Conservation (phyloP, 2,329 filamentous ascomycete genomes). For the Fusarium solani-melongenae region DNA sequence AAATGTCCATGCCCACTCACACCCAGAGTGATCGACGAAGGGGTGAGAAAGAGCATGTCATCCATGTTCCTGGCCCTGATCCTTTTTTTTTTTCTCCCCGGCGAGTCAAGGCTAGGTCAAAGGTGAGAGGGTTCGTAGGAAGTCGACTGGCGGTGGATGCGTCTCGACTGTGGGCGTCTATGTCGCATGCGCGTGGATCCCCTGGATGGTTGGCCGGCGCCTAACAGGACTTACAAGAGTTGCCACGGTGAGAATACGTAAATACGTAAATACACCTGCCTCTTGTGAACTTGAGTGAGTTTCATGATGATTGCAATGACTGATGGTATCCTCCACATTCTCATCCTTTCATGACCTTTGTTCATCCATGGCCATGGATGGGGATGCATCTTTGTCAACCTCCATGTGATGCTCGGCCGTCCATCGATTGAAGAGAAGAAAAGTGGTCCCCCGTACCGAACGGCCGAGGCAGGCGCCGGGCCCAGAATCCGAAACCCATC, state of each 20-base stretch:
- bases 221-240: slow-evolving; percentile 12
- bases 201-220: slow-evolving; percentile 13
- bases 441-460: slow-evolving; percentile 21
- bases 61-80: background rate
- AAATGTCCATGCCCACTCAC: background rate
- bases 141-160: slow-evolving; percentile 35
- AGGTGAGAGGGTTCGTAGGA: slow-evolving; percentile 4
- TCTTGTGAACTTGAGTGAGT: background rate
- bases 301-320: background rate
- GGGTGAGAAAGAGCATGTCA: background rate
- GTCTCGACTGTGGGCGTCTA: slow-evolving; percentile 40
- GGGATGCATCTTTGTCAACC: background rate
- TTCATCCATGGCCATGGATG: background rate
- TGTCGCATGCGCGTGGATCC: slow-evolving; percentile 35
- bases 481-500: slow-evolving; percentile 33
- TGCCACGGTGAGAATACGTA: background rate
- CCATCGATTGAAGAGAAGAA: background rate
- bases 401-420: background rate
- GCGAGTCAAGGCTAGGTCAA: slow-evolving; percentile 9
- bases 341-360: background rate
- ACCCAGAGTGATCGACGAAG: background rate
- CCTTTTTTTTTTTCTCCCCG: slow-evolving; percentile 3
- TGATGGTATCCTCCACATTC: background rate
- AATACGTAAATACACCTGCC: background rate
- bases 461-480: slow-evolving; percentile 18